Evolutionary conservation across 257 asterid species (phyloP).

Genomic region (Scutellaria baicalensis): DNA sequence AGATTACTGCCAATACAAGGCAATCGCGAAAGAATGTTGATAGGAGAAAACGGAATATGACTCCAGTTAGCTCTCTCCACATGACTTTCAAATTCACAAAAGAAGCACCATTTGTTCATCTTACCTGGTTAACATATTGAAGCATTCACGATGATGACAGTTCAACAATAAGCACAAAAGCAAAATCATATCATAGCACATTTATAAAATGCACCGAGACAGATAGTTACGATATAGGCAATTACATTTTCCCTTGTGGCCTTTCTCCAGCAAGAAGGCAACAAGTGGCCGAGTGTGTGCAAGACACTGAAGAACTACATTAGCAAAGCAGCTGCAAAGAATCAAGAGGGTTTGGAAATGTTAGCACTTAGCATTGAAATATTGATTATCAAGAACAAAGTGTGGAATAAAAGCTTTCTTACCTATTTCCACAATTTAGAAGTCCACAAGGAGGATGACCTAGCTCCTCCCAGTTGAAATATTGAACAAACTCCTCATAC

Average conservation of each 20-base stretch:
- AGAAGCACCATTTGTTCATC: conserved; percentile 73
- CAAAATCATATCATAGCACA: not conserved
- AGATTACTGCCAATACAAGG: conserved; percentile 79
- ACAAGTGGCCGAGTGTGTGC: conserved; percentile 75
- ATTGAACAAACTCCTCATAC: conserved; percentile 58
- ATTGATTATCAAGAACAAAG: not conserved
- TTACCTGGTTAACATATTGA: conserved; percentile 43
- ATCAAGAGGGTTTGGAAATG: not conserved
- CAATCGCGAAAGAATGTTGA: conserved; percentile 68
- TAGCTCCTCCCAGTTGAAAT: conserved; percentile 56
- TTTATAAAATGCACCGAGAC: not conserved
- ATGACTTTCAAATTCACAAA: conserved; percentile 76
- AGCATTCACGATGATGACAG: not conserved
- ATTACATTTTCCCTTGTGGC: conserved; percentile 66
- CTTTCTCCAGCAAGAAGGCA: conserved; percentile 72
- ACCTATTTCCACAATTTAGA: conserved; percentile 88
- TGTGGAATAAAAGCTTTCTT: not conserved
- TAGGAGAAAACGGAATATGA: conserved; percentile 63
- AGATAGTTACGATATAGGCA: not conserved
- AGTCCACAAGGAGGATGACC: conserved; percentile 88
- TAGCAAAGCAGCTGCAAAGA: conserved; percentile 87
- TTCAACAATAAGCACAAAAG: not conserved
- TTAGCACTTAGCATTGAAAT: not conserved
- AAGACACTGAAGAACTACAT: conserved; percentile 85
- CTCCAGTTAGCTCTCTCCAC: conserved; percentile 55